A percentile compares a stretch with the other conserved stretches of the same genome.
phyloP scores from a whole-genome alignment of 1,284 basidiomycete genomes.

The Anthracocystis setariae region DNA sequence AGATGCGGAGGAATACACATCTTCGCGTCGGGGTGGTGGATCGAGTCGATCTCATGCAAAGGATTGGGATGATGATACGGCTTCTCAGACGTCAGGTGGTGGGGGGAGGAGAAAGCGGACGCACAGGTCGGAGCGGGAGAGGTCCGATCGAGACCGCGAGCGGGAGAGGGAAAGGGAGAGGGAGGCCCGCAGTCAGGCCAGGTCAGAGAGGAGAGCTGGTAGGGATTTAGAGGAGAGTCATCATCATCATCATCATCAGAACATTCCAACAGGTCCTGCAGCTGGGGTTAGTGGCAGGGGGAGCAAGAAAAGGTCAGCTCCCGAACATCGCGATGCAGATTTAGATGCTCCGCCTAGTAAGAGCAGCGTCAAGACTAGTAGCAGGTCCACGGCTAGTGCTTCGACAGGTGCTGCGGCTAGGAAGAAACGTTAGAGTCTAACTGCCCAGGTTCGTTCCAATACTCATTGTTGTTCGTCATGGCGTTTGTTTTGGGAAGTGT shows the following conservation, averaged over 20 bases:
- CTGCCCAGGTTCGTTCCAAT: background rate
- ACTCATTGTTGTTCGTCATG: no score
- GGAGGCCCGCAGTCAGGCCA: slow-evolving; percentile 35
- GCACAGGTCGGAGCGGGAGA: slow-evolving; percentile 3
- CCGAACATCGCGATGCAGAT: slow-evolving; percentile 37
- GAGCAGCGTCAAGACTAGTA: slow-evolving; percentile 10
- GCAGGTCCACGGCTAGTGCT: no score
- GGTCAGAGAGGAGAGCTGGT: slow-evolving; percentile 37
- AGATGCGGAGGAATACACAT: slow-evolving; percentile 8
- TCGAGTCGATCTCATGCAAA: slow-evolving; percentile 18
- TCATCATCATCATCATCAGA: no score
- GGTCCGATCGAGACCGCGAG: slow-evolving; percentile 22
- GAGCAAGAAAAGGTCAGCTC: slow-evolving; percentile 33
- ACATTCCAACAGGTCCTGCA: slow-evolving; percentile 16
- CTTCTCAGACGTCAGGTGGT: slow-evolving; percentile 29
- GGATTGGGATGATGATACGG: slow-evolving; percentile 33
- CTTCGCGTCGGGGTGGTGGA: slow-evolving; percentile 7
- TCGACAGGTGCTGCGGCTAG: slow-evolving; percentile 7
- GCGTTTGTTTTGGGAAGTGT: background rate
- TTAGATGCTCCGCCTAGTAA: background rate
- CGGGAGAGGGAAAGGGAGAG: slow-evolving; percentile 31
- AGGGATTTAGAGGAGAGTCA: slow-evolving; percentile 29
- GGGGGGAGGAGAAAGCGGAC: slow-evolving; percentile 12
- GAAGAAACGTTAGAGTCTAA: slow-evolving; percentile 20
- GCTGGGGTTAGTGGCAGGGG: slow-evolving; percentile 10